A percentile compares a stretch with the other conserved stretches of the same genome.
Conservation (phyloP, 73 alveolate genomes). For the Paramecium octaurelia region DNA sequence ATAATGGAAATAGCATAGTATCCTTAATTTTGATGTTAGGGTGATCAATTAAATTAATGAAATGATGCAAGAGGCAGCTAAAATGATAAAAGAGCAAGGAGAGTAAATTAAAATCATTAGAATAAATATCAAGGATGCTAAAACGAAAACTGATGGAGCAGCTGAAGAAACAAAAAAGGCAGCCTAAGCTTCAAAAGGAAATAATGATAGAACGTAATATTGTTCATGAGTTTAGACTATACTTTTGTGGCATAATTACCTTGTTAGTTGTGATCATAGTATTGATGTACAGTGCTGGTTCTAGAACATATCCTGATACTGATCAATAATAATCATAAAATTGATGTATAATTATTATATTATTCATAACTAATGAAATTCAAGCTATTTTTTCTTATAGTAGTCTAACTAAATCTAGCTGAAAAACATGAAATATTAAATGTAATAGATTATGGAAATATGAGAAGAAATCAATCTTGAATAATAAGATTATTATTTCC, state of each 20-base stretch:
- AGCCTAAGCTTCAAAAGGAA: not conserved
- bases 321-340: not conserved
- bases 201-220: not conserved
- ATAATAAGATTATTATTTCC: constrained; percentile 20
- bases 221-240: not conserved
- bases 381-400: not conserved
- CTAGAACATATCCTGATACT: not conserved
- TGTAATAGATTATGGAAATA: constrained; percentile 55
- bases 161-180: not conserved
- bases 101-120: not conserved
- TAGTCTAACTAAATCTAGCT: not conserved
- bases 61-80: constrained; percentile 34
- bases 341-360: not conserved
- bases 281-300: not conserved
- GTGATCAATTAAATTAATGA: not conserved
- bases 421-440: constrained; percentile 63
- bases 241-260: not conserved
- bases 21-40: not conserved
- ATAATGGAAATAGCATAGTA: constrained; percentile 16
- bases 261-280: not conserved
- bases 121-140: not conserved
- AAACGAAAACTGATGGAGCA: not conserved
- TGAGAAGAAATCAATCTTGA: constrained; percentile 7
- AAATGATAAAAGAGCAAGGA: not conserved
- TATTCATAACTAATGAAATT: not conserved